Evolutionary conservation across 2,329 filamentous ascomycete species (phyloP).

Genomic region (Rhynchosporium secalis): DNA sequence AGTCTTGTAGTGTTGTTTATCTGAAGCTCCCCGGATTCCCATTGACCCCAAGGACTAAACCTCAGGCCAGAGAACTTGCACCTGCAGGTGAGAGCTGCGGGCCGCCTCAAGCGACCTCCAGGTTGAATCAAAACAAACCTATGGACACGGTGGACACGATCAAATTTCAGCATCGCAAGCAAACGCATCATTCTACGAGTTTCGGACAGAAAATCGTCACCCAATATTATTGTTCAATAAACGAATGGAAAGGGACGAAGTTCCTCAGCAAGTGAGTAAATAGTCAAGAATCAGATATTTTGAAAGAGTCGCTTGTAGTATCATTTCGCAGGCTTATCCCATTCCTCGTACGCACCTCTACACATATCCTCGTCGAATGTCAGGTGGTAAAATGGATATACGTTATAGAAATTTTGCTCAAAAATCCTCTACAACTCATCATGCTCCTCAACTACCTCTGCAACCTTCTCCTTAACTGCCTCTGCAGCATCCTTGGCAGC

Average conservation of each 20-base stretch:
- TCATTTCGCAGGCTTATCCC: constrained; percentile 21
- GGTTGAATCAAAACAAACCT: too few species aligned
- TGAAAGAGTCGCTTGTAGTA: constrained; percentile 12
- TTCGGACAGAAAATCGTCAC: too few species aligned
- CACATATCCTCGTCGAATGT: constrained; percentile 10
- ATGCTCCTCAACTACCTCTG: constrained; percentile 53
- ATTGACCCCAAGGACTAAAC: neutral
- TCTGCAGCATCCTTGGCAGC: constrained; percentile 52
- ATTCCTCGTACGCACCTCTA: constrained; percentile 15
- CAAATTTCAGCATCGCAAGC: neutral
- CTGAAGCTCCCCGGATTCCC: neutral
- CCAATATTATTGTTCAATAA: neutral
- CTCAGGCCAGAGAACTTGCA: neutral
- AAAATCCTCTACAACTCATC: constrained; percentile 70
- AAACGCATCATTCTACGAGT: too few species aligned
- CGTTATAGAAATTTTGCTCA: constrained; percentile 24
- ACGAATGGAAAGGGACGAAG: neutral
- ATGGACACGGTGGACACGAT: too few species aligned
- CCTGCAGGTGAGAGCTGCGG: neutral
- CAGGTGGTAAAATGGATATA: constrained; percentile 34
- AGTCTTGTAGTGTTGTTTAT: constrained; percentile 6
- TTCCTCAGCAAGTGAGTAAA: neutral
- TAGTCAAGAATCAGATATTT: neutral
- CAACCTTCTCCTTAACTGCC: constrained; percentile 48
- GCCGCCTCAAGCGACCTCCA: neutral